Evolutionary conservation across 495 filamentous ascomycete genomes (phyloP), one percentile per base, ranked within the genome.

Genomic region (Xylaria cubensis): DNA sequence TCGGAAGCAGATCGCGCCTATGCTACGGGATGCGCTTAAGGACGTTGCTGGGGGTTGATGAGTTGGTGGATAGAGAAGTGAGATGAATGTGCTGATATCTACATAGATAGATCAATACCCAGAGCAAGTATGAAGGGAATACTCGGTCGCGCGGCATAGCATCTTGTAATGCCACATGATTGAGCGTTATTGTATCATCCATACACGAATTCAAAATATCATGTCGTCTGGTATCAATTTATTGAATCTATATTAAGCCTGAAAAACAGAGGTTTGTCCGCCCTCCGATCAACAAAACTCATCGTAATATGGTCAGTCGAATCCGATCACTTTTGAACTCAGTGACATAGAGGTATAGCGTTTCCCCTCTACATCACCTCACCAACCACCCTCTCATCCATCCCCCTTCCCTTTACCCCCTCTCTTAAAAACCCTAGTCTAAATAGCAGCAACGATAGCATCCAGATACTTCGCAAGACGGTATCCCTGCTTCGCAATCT

Each of bases 1-100:
- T 80, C 84, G 95, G 74, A 98, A 98, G 83, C 91, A 94, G 84
- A 93, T 98, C 53, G 95, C 91, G 42, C 95, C 95, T 41, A 82
- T 97, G 80, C 72, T 98, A 74, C 88, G 94, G 76, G 87, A 87
- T 73, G 89, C 86, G 26, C 86, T 94, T 77, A 82, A 82, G 65
- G 80, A 81, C 59, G 67, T 71, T 7, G 26, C 59, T 55, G 48
- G 48, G 67, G 69, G 50, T 34, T 6, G 39, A 62, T 63, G 62
- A 67, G 34, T 2, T 41, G 5, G 34, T 34, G 13, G 51, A 13
- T 4, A 39, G 32, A 63, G 46, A 36, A 46, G 39, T 26, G 56
- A 32, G 17, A 70, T 72, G 41, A 17, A 56, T 42, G 26, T 7
- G 41, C 9, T 51, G 48, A 24, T 51, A 17, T 7, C 5, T 19